Base-by-base conservation (phyloP, 2,329 filamentous ascomycete species). In the Penicillium aurantiogriseum region DNA sequence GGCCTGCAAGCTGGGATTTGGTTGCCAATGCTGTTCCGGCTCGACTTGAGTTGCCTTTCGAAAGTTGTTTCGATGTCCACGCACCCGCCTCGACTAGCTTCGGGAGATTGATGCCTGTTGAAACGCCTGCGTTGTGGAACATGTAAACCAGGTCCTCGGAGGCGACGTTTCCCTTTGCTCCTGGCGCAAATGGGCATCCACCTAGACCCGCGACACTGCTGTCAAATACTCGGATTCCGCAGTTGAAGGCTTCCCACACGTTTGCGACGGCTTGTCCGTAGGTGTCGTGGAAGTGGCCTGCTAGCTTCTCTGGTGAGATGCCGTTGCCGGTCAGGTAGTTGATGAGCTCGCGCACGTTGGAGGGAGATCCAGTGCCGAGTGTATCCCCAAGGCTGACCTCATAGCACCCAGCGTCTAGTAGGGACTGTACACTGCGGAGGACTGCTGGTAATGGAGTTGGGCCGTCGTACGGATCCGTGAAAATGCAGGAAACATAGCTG, bases 301-400 rank as follows among this genome's bases (percentile, higher is more conserved):
- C 90, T 11, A 95, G 76, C 66, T 90, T 87, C 66, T 87, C 85
- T 54, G 82, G 83, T 21, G 87, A 81, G 19, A 95, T 82, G 0
- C 87, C 88, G 27, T 71, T 62, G 2, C 63, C 44, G 0, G 66
- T 54, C 4, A 79, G 66, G 44, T 73, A 71, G 4, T 57, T 50
- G 9, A 79, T 47, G 2, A 79, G 63, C 6, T 55, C 60, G 21
- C 62, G 66, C 1, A 75, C 72, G 21, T 71, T 66, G 13, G 56
- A 64, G 44, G 70, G 69, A 50, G 90, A 95, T 33, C 92, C 92
- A 83, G 95, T 92, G 19, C 92, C 92, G 0, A 92, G 93, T 0
- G 92, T 97, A 69, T 96, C 92, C 7, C 91, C 92, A 0, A 96
- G 83, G 1, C 89, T 90, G 64, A 97, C 92, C 79, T 96, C 91